These are phyloP conservation scores for Paralagenidium karlingii DNA, from an alignment of 352 stramenopile species.

Conservation along the genomic window DNA sequence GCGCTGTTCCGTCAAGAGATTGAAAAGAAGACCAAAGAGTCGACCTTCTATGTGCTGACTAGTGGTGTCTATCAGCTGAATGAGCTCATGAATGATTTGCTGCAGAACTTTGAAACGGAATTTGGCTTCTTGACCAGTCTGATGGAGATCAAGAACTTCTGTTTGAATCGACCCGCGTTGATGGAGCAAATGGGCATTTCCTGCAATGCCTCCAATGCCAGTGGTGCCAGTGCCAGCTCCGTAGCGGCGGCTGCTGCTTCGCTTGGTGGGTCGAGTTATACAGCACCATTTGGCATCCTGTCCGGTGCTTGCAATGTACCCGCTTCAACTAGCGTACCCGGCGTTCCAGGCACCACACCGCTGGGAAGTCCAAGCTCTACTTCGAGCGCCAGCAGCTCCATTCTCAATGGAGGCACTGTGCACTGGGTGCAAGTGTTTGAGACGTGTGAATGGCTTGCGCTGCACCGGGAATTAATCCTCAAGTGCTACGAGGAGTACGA, in stretches of 20 bases:
- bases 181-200: slow-evolving; percentile 9
- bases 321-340: no score
- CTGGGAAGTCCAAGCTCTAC: no score
- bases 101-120: slow-evolving; percentile 24
- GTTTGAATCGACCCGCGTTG: slow-evolving; percentile 8
- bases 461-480: slow-evolving; percentile 26
- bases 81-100: slow-evolving; percentile 25
- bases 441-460: slow-evolving; percentile 24
- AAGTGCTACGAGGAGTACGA: slow-evolving; percentile 17
- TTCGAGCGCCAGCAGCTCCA: no score
- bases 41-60: slow-evolving; percentile 26
- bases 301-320: no score
- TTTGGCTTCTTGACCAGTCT: slow-evolving; percentile 22
- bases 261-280: no score
- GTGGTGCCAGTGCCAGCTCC: no score
- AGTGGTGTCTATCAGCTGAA: slow-evolving; percentile 25
- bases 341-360: no score
- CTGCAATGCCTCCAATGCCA: no score
- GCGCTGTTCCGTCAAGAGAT: slow-evolving; percentile 12
- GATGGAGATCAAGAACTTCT: slow-evolving; percentile 19
- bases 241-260: no score
- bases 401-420: no score
- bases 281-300: no score
- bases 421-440: slow-evolving; percentile 27
- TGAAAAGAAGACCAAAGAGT: slow-evolving; percentile 8